Evolutionary conservation across 345 rosid genomes (phyloP), one percentile per base, ranked within the genome.

Genomic region (Euphorbia peplus): DNA sequence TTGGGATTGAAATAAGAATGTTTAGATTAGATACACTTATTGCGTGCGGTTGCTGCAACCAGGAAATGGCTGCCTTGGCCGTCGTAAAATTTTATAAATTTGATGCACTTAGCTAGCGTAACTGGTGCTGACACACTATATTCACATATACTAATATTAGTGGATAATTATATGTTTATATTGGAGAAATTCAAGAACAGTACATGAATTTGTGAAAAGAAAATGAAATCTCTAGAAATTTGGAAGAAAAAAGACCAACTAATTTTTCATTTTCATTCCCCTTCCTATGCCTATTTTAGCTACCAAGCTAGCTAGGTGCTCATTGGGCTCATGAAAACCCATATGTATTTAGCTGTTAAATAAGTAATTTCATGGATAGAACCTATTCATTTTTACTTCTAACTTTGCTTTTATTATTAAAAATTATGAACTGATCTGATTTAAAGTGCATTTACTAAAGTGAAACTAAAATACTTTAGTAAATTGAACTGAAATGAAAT

Each of bases 1-100:
- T 44, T n/a, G 18, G 57, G 62, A 60, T 67, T 56, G 57, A 60
- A 28, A 47, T 60, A 28, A 76, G 69, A 67, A 76, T 57, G 72
- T 67, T 68, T 56, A 74, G 66, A 30, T 62, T 39, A 53, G 52
- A 42, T 2, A 22, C 14, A 25, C 4, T 25, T 25, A 56, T 56
- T 57, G 62, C 62, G 21, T 55, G 24, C 21, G 19, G 22, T 50
- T 50, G 4, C 5, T 24, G 6, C 4, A 11, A 46, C 9, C 46
- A 21, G 37, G 37, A 32, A 32, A n/a, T 63, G 37, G 46, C 32
- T 61, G 64, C 48, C 62, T 73, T 44, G 72, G 73, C 64, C 41
- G 18, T 28, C 22, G 68, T 44, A 64, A 75, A 42, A 74, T 69
- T 69, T n/a, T 16, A 8, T 44, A 47, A 59, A 60, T 58, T 69